Conservation (phyloP, 75 land plant genomes). For the Pseudotsuga menziesii region DNA sequence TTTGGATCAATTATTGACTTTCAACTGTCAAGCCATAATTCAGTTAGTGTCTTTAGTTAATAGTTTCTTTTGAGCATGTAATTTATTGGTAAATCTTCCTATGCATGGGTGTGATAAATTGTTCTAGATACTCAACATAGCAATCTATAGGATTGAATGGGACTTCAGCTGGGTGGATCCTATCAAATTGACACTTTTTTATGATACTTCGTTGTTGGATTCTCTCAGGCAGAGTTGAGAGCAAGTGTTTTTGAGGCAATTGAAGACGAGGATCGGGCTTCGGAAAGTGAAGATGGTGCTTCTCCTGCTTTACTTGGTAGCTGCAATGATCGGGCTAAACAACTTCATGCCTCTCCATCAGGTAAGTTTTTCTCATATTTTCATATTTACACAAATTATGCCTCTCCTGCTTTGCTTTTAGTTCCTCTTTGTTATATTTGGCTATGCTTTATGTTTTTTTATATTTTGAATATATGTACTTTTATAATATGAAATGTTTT, state of each 20-base stretch:
- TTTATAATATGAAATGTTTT: too few relatives aligned
- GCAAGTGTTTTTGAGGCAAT: constrained; percentile 99
- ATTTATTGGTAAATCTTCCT: neutral
- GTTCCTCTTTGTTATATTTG: neutral
- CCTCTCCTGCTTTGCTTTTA: neutral
- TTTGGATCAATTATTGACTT: too few relatives aligned
- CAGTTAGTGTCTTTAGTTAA: too few relatives aligned
- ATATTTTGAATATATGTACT: too few relatives aligned
- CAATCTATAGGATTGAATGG: too few relatives aligned
- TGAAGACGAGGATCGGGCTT: constrained; percentile 89
- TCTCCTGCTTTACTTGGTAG: constrained; percentile 87
- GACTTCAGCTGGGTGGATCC: too few relatives aligned
- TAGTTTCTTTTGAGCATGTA: neutral
- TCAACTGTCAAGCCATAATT: too few relatives aligned
- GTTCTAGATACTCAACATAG: too few relatives aligned
- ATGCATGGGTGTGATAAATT: too few relatives aligned
- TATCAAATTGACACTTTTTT: too few relatives aligned
- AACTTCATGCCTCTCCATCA: constrained; percentile 87
- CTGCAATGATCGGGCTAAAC: constrained; percentile 94
- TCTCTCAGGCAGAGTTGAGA: constrained; percentile 82
- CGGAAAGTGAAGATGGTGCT: constrained; percentile 70
- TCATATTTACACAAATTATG: neutral
- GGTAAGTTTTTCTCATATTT: constrained; percentile 26
- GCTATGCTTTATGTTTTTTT: too few relatives aligned
- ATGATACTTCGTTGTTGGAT: neutral